These are phyloP conservation scores for Podospora conica DNA, from an alignment of 495 filamentous ascomycete species.

Conservation along the genomic window DNA sequence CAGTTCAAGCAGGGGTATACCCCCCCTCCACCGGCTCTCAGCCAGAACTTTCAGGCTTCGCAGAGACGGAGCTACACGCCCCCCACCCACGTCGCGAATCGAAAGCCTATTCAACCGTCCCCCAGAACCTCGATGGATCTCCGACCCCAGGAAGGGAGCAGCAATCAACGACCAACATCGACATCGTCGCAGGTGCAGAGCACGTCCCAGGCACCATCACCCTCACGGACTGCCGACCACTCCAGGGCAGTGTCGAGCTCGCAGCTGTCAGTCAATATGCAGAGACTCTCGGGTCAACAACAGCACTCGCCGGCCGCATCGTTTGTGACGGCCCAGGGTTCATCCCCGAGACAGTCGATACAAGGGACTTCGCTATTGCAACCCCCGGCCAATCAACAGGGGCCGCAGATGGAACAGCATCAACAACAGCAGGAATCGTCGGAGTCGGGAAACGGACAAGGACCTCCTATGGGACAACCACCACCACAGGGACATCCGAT, in stretches of 20 bases:
- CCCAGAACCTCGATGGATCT: neutral
- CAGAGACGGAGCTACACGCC: neutral
- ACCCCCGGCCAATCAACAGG: neutral
- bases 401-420: neutral
- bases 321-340: neutral
- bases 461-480: neutral
- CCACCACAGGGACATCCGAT: neutral
- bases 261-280: neutral
- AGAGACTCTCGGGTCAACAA: constrained; percentile 2
- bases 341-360: constrained; percentile 2
- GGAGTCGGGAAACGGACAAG: neutral
- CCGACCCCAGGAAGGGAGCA: neutral
- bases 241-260: neutral
- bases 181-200: neutral
- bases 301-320: neutral
- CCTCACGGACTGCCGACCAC: neutral
- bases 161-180: neutral
- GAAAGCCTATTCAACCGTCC: neutral
- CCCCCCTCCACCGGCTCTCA: constrained; percentile 9
- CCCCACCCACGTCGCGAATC: constrained; percentile 4
- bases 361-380: constrained; percentile 2
- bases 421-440: neutral
- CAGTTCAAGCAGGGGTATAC: constrained; percentile 15
- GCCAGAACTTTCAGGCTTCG: neutral
- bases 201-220: neutral